phyloP scores from a whole-genome alignment of 1,139 yeast genomes.

The Hyphopichia khmerensis region DNA sequence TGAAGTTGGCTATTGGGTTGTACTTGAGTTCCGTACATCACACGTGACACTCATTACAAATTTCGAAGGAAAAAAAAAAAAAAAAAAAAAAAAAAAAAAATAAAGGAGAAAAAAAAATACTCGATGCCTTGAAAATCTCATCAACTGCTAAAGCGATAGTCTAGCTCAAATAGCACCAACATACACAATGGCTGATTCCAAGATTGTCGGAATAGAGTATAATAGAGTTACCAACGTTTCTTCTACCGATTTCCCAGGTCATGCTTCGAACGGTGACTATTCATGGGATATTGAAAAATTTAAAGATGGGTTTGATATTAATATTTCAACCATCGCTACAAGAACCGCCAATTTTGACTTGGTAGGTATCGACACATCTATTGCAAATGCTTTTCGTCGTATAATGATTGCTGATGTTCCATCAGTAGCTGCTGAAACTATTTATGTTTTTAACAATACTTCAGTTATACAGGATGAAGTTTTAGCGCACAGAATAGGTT shows the following conservation, averaged over 20 bases:
- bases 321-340: constrained; percentile 63
- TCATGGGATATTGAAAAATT: constrained; percentile 87
- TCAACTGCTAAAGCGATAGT: neutral
- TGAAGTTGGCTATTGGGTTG: neutral
- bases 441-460: constrained; percentile 88
- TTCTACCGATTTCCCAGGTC: constrained; percentile 89
- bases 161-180: neutral
- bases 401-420: constrained; percentile 97
- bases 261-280: constrained; percentile 57
- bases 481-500: constrained; percentile 89
- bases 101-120: constrained; percentile 2
- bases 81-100: constrained; percentile 1
- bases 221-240: constrained; percentile 88
- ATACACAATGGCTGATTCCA: constrained; percentile 33
- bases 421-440: constrained; percentile 89
- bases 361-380: constrained; percentile 81
- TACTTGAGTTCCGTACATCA: neutral
- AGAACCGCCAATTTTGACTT: constrained; percentile 85
- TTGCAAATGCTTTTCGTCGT: constrained; percentile 95
- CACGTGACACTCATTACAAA: neutral
- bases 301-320: constrained; percentile 66
- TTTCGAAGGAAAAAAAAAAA: constrained; percentile 1
- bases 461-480: constrained; percentile 97
- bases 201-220: constrained; percentile 84
- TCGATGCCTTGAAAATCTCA: constrained; percentile 7